phyloP scores from a whole-genome alignment of 306 rosid species.

The Sicyos baderoa region DNA sequence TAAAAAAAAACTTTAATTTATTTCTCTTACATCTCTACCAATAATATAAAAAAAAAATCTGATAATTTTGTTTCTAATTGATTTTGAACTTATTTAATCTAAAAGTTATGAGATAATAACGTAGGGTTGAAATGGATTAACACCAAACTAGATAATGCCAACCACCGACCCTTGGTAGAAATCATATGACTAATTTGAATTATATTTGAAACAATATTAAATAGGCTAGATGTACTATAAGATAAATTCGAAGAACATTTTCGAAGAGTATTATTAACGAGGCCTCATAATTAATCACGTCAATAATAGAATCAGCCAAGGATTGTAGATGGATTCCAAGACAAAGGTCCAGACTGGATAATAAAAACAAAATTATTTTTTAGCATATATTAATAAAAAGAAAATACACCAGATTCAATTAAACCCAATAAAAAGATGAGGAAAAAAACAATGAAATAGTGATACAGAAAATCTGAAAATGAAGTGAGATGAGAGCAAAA shows the following conservation, averaged over 20 bases:
- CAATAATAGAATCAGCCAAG: constrained; percentile 9
- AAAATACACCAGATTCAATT: neutral
- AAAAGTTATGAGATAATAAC: too few relatives aligned
- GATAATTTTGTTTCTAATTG: too few relatives aligned
- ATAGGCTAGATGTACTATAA: neutral
- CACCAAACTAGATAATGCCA: too few relatives aligned
- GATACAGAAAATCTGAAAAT: constrained; percentile 5
- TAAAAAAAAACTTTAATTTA: neutral
- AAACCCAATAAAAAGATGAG: too few relatives aligned
- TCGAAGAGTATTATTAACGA: too few relatives aligned
- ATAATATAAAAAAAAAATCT: too few relatives aligned
- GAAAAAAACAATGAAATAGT: neutral
- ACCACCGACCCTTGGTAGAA: too few relatives aligned
- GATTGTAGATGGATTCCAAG: constrained; percentile 10
- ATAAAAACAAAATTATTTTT: neutral
- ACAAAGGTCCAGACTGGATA: constrained; percentile 25
- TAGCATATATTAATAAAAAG: too few relatives aligned
- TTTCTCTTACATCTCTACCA: too few relatives aligned
- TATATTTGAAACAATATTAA: neutral
- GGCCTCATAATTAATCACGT: neutral
- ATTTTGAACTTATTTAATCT: too few relatives aligned
- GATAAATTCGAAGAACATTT: too few relatives aligned
- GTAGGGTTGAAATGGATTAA: too few relatives aligned
- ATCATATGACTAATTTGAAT: neutral
- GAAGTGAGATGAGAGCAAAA: neutral